Conservation (phyloP, 2,329 filamentous ascomycete genomes). For the Phaeoacremonium minimum region DNA sequence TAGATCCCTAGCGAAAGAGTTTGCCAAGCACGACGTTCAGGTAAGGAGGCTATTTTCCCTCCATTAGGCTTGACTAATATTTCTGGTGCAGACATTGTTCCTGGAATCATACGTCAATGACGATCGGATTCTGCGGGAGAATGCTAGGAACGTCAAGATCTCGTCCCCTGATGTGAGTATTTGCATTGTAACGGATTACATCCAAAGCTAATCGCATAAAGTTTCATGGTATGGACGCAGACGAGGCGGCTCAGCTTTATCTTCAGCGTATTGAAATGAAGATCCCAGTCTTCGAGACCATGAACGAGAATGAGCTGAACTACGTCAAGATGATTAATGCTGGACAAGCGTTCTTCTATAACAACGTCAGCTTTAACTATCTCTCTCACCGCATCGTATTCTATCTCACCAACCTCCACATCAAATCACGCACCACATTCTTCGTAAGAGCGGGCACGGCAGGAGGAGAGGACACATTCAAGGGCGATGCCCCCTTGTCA, state of each 20-base stretch:
- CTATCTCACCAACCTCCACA: slow-evolving; percentile 95
- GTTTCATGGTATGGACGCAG: slow-evolving; percentile 87
- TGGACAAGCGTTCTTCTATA: slow-evolving; percentile 87
- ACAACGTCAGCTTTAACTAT: slow-evolving; percentile 96
- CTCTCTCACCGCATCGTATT: slow-evolving; percentile 96
- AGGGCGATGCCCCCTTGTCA: slow-evolving; percentile 80
- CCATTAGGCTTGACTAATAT: slow-evolving; percentile 6
- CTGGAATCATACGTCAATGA: slow-evolving; percentile 96
- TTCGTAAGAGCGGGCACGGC: slow-evolving; percentile 84
- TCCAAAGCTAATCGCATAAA: slow-evolving; percentile 26
- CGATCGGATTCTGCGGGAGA: slow-evolving; percentile 89
- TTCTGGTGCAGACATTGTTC: slow-evolving; percentile 71
- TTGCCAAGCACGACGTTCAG: slow-evolving; percentile 95
- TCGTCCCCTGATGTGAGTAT: slow-evolving; percentile 81
- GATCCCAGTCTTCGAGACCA: slow-evolving; percentile 94
- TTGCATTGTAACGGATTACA: not conserved
- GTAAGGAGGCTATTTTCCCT: slow-evolving; percentile 33
- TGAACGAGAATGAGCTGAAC: slow-evolving; percentile 90
- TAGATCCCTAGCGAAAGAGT: slow-evolving; percentile 85
- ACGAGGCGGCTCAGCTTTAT: slow-evolving; percentile 90
- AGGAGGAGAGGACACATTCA: slow-evolving; percentile 86
- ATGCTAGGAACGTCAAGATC: slow-evolving; percentile 96
- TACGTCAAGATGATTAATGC: slow-evolving; percentile 99
- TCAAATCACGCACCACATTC: slow-evolving; percentile 90
- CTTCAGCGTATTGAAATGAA: slow-evolving; percentile 84